Percentiles rank a stretch among this genome's conserved stretches.
Conservation (phyloP, 768 basidiomycete genomes). For the Vararia minispora region DNA sequence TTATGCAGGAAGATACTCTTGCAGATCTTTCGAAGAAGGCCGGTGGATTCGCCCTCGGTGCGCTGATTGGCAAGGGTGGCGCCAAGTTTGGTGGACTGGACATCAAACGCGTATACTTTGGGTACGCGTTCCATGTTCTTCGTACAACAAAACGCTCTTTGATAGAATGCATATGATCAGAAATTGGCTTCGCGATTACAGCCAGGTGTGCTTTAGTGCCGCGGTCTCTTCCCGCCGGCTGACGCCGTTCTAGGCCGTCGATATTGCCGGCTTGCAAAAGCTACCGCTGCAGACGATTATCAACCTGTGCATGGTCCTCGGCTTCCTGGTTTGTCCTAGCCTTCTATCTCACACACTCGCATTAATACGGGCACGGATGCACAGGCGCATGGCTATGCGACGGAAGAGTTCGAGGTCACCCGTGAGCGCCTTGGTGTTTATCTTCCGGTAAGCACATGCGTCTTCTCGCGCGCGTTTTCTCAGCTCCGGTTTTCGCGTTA, state of each 20-base stretch:
- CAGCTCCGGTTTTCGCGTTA: not conserved
- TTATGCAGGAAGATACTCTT: slow-evolving; percentile 56
- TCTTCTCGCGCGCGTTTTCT: not conserved
- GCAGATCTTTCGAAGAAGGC: slow-evolving; percentile 47
- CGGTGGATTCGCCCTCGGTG: slow-evolving; percentile 47
- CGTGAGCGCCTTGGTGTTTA: slow-evolving; percentile 73
- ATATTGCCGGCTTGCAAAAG: slow-evolving; percentile 72
- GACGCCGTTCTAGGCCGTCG: slow-evolving; percentile 47
- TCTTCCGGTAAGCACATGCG: slow-evolving; percentile 46
- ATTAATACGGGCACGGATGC: not conserved
- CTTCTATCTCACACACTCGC: not conserved
- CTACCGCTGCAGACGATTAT: slow-evolving; percentile 72
- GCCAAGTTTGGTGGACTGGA: slow-evolving; percentile 71
- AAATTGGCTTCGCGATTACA: slow-evolving; percentile 87
- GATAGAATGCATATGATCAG: slow-evolving; percentile 22
- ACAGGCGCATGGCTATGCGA: slow-evolving; percentile 73
- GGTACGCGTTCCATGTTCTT: slow-evolving; percentile 29
- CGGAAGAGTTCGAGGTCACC: slow-evolving; percentile 80
- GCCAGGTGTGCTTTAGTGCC: slow-evolving; percentile 34
- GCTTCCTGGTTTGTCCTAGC: slow-evolving; percentile 58
- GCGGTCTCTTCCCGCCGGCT: not conserved
- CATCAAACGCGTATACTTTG: slow-evolving; percentile 76
- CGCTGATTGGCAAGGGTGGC: slow-evolving; percentile 41
- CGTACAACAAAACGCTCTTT: not conserved
- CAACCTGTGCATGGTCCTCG: slow-evolving; percentile 82